These are phyloP conservation scores for Sugiyamaella boreocaroliniensis DNA, from an alignment of 805 yeast genomes.

Conservation along the genomic window DNA sequence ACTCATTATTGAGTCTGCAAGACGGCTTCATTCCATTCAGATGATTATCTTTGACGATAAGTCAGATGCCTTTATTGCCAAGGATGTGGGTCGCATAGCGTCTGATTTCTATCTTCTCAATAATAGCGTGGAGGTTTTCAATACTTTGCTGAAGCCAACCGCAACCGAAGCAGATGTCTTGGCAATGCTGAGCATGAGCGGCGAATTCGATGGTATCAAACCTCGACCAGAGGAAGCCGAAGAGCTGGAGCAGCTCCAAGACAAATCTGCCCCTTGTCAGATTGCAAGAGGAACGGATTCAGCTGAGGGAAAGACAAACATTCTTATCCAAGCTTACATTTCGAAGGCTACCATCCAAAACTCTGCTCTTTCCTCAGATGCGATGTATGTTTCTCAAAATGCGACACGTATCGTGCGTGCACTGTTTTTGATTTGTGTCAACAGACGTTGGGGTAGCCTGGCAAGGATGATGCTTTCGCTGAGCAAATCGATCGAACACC, in stretches of 20 bases:
- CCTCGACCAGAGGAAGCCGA: slow-evolving; percentile 79
- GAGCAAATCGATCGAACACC: slow-evolving; percentile 78
- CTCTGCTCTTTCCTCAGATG: slow-evolving; percentile 77
- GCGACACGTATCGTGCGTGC: slow-evolving; percentile 92
- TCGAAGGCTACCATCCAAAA: slow-evolving; percentile 68
- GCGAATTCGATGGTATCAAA: slow-evolving; percentile 86
- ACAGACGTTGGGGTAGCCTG: slow-evolving; percentile 85
- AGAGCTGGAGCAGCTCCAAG: slow-evolving; percentile 60
- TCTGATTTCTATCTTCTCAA: slow-evolving; percentile 86
- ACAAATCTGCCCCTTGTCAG: slow-evolving; percentile 60
- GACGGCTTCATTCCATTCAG: slow-evolving; percentile 75
- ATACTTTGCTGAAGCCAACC: slow-evolving; percentile 69
- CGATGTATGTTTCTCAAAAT: slow-evolving; percentile 92
- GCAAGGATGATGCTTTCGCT: slow-evolving; percentile 67
- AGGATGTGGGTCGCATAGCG: slow-evolving; percentile 89
- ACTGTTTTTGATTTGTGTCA: slow-evolving; percentile 74
- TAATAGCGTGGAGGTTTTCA: slow-evolving; percentile 83
- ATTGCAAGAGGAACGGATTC: slow-evolving; percentile 70
- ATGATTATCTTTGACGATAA: slow-evolving; percentile 91
- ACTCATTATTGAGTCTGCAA: slow-evolving; percentile 74
- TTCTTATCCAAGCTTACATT: slow-evolving; percentile 79
- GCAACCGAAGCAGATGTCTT: slow-evolving; percentile 91
- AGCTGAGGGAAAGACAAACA: slow-evolving; percentile 79
- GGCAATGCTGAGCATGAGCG: slow-evolving; percentile 82
- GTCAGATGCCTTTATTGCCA: slow-evolving; percentile 70